Base-by-base conservation (phyloP, 805 yeast genomes). In the Ogataea pignaliae region DNA sequence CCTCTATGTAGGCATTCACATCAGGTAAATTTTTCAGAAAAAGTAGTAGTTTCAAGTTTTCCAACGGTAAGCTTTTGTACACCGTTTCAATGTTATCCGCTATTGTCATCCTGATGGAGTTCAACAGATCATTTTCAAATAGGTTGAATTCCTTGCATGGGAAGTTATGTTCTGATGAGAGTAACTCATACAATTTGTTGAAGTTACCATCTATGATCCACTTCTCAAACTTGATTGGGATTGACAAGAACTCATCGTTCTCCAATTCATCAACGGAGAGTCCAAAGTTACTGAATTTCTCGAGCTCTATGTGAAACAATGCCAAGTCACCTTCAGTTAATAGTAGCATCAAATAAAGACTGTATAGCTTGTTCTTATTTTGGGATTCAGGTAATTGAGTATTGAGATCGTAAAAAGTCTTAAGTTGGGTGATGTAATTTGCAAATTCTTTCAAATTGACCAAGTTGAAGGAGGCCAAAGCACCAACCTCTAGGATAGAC, bases 121-220 rank as follows among this genome's bases (percentile, higher is more conserved):
- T 74, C 54, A 84, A 76, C 60, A 90, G 73, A 16, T 85, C 81
- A 45, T 77, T 81, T 46, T 88, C 85, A 64, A 91, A 87, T 38
- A 87, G 75, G 46, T 76, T 77, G 64, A 82, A 90, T 63, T 93
- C 98, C 45, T 81, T 78, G 52, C 81, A 75, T 26, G 83, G 82
- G 52, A 83, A 80, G 43, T 72, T 71, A 47, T 79, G 76, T 41
- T 82, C 79, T n/a, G 59, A 56, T 11, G 61, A 54, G 34, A 66
- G 50, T 43, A 86, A 74, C 54, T 79, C 83, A 85, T 93, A 86
- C 37, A 90, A 91, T 65, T 87, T 87, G 64, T 88, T 93, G 66
- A 90, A 93, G 52, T 91, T 85, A 36, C 99, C 99, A 68, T 93
- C 98, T 84, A 91, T 88, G 52, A 93, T 77, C 85, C 95, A 88